Conservation (phyloP, 306 rosid genomes). For the Sindora glabra region DNA sequence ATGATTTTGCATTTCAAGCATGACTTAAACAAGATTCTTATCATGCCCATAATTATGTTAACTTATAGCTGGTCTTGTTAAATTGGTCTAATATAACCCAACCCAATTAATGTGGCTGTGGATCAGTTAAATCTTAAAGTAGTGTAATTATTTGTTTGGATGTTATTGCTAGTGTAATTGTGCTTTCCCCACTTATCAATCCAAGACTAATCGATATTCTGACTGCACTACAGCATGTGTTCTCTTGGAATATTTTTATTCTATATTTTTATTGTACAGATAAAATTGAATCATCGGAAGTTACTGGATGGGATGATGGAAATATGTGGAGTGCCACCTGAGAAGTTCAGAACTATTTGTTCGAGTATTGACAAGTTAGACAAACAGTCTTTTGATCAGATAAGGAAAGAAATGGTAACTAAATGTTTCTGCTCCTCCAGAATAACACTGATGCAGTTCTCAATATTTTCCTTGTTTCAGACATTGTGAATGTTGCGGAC, state of each 20-base stretch:
- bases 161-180: not conserved
- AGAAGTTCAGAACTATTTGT: constrained; percentile 93
- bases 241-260: not conserved
- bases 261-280: constrained; percentile 34
- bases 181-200: not conserved
- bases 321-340: constrained; percentile 85
- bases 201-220: not conserved
- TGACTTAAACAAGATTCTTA: not conserved
- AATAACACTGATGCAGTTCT: not conserved
- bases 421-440: not conserved
- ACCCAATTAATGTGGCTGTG: not conserved
- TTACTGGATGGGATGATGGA: constrained; percentile 90
- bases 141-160: not conserved
- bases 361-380: constrained; percentile 92
- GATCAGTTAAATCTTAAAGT: not conserved
- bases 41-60: not conserved
- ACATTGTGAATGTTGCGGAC: not conserved
- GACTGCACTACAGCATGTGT: not conserved
- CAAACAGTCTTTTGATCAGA: constrained; percentile 81
- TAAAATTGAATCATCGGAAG: constrained; percentile 83
- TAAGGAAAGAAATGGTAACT: constrained; percentile 82
- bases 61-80: not conserved
- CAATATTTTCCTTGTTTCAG: not conserved
- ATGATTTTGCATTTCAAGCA: too few species aligned
- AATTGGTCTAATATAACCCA: not conserved